Evolutionary conservation across 495 filamentous ascomycete species (phyloP).

Genomic region (Penicillium nucicola): DNA sequence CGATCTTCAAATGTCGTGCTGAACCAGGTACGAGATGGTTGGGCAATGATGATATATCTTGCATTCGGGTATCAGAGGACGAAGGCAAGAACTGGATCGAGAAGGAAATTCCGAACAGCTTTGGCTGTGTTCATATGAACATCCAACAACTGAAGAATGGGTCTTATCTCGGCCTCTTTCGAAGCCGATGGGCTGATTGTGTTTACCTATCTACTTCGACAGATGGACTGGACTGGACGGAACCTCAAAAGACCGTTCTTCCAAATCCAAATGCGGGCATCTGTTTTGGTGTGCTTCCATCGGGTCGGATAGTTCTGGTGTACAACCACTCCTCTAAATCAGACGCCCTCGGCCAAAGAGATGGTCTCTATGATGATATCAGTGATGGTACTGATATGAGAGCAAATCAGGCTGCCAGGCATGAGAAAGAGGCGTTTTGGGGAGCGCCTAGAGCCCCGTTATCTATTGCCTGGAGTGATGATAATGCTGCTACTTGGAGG

Average conservation of each 20-base stretch:
- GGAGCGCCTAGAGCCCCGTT: conserved; percentile 23
- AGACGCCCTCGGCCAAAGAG: conserved; percentile 17
- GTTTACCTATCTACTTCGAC: conserved; percentile 19
- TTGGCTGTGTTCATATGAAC: conserved; percentile 24
- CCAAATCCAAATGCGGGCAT: conserved; percentile 26
- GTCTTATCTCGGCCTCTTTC: conserved; percentile 18
- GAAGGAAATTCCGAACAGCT: conserved; percentile 17
- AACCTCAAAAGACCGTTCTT: conserved; percentile 14
- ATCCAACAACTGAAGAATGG: conserved; percentile 19
- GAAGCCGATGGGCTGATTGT: conserved; percentile 25
- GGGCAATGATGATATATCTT: conserved; percentile 22
- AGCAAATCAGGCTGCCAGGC: conserved; percentile 15
- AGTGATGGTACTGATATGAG: conserved; percentile 17
- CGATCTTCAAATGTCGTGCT: conserved; percentile 23
- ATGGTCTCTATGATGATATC: conserved; percentile 27
- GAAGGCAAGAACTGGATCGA: conserved; percentile 18
- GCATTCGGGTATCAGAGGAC: conserved; percentile 17
- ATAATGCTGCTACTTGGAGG: conserved; percentile 15
- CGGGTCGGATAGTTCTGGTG: conserved; percentile 19
- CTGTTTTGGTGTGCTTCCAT: conserved; percentile 22
- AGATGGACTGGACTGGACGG: conserved; percentile 19
- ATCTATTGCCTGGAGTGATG: conserved; percentile 23
- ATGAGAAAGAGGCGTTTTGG: conserved; percentile 27
- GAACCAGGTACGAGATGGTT: conserved; percentile 21
- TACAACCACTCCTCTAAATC: conserved; percentile 24